Base-by-base conservation (phyloP, 352 stramenopile genomes). In the Globisporangium ultimum region DNA sequence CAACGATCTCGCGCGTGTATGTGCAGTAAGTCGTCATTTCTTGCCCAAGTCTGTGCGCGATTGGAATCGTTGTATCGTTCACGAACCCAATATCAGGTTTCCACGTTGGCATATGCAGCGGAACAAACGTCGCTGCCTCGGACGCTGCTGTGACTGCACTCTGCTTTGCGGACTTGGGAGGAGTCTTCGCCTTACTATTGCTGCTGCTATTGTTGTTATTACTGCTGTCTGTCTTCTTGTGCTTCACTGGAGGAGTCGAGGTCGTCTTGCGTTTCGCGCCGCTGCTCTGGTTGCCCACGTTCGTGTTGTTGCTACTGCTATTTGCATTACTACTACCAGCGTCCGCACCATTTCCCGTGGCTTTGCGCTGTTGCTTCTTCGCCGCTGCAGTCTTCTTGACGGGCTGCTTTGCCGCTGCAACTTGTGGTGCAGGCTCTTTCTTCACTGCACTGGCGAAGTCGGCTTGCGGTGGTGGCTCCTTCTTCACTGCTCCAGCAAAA, bases 11-110 rank as follows among this genome's bases (percentile, higher is more conserved):
- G 55, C 87, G 66, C 20, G 80, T 89, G 68, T 94, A 91, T 36
- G 56, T 66, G 53, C 71, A 83, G 62, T 89, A 94, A 50, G 65
- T 63, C 12, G 60, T 38, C 67, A 94, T 88, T 55, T 94, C 84
- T 2, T 77, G 61, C 3, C 82, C 77, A 13, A 91, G 62, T 40
- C 68, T 76, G 20, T 15, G 67, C 4, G 68, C 68, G 20, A 81
- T 58, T n/a, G 72, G 70, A 38, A 74, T 63, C 4, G 66, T 42
- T 32, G 64, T 41, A 42, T 76, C 72, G 53, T 78, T 81, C 36
- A 65, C 67, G 50, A 67, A 50, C 48, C 52, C 48, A 18, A 69
- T 38, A 53, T 69, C 51, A 10, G 54, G 49, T 1, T 78, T 61
- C 74, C 74, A 84, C 20, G 63, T 67, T 1, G 72, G 70, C 46